phyloP scores from a whole-genome alignment of 495 filamentous ascomycete genomes.

The Daldinia concentrica region DNA sequence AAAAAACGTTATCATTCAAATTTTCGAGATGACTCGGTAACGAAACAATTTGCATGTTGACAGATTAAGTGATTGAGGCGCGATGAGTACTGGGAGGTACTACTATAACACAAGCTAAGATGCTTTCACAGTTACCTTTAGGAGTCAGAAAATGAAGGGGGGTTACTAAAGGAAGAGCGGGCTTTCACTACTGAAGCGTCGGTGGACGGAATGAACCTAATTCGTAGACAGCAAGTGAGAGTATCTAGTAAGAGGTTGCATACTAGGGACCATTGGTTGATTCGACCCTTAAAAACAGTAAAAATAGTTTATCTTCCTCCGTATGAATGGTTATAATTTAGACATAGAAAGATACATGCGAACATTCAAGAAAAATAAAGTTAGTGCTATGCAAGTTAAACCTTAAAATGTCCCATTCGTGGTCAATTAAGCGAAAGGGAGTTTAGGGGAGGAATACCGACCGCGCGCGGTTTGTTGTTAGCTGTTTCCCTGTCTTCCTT shows the following conservation, averaged over 20 bases:
- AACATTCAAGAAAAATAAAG: background rate
- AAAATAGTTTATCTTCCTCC: background rate
- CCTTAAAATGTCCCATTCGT: background rate
- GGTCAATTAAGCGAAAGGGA: conserved; percentile 31
- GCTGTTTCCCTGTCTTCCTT: conserved; percentile 14
- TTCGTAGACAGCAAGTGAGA: background rate
- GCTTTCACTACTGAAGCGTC: background rate
- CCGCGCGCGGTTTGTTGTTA: conserved; percentile 16
- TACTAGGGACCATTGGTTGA: background rate
- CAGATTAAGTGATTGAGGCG: background rate
- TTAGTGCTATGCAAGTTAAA: conserved; percentile 5
- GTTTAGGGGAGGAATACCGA: conserved; percentile 1
- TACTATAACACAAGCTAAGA: background rate
- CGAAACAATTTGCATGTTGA: background rate
- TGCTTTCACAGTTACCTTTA: background rate
- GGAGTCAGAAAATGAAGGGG: background rate
- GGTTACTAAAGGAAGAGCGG: background rate
- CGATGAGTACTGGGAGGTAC: background rate
- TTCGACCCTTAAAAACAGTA: background rate
- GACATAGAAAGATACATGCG: background rate
- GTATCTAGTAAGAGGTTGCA: background rate
- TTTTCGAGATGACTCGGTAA: background rate
- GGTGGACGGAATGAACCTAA: background rate
- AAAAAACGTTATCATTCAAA: background rate
- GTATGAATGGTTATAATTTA: background rate